Evolutionary conservation across 2,329 filamentous ascomycete species (phyloP), one percentile per base, ranked within the genome.

Genomic region (Aspergillus clavatus): DNA sequence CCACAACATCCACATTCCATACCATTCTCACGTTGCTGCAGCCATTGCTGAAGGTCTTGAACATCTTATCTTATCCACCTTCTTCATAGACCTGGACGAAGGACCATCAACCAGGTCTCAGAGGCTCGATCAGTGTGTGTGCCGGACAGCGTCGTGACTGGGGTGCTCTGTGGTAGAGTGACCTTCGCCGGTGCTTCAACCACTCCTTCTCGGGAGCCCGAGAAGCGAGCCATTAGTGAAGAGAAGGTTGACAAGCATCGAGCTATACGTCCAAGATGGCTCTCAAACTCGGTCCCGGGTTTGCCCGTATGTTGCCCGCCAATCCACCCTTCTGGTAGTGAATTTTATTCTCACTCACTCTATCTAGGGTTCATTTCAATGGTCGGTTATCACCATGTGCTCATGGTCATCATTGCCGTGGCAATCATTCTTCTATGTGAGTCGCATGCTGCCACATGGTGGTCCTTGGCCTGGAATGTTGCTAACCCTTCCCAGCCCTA

Each of bases 341-440:
- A 3, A 26, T 16, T 38, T 29, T 48, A 55, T 40, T 55, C 39
- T 11, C 36, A 23, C 27, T 5, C 11, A 23, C 27, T 5, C 11
- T 37, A 22, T 42, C 6, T 39, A 79, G 76, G 78, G 59, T 71
- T 82, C 59, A 71, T 83, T 66, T 78, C 80, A 48, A 75, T 81
- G 65, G 71, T 84, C 54, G 81, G 81, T 51, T 84, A 82, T 81
- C 81, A 84, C 63, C 81, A 98, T 81, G 86, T 97, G 55, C 80
- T 98, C 68, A 98, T 98, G 93, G 89, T 98, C 59, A 74, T 98
- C 56, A 95, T 98, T 63, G 90, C 87, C 45, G 75, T 96, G 47
- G 82, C 90, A 37, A 95, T 98, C 62, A 95, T 98, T 69, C 76
- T 98, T 65, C 78, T 98, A 56, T 97, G 90, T 95, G 76, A 73